Evolutionary conservation across 2,329 filamentous ascomycete species (phyloP), one percentile per base, ranked within the genome.

Genomic region (Taxawa tesnikishii): DNA sequence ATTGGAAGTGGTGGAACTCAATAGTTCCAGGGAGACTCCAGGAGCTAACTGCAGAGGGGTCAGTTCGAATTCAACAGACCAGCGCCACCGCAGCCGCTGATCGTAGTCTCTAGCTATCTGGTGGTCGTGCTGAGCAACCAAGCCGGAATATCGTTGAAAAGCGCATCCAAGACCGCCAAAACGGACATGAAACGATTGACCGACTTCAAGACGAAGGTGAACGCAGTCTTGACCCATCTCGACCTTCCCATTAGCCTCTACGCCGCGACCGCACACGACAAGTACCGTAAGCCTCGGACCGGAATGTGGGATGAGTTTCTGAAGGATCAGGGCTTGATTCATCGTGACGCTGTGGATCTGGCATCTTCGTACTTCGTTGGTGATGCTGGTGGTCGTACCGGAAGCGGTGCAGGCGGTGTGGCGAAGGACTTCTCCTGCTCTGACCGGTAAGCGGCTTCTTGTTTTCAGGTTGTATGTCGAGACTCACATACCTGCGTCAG

Each of bases 1-100:
- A 96, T 51, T 98, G 90, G 90, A 84, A 83, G 54, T 98, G 90
- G 90, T 96, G 85, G 84, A 63, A 92, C 52, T 45, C 58, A 10
- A 66, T 59, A 12, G 81, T 96, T 1, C 83, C 84, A 1, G 57
- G 55, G 0, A 72, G 62, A 32, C 54, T 98, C 12, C 72, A 68
- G 42, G 62, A 75, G 37, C 63, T 96, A 2, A 70, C 83, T 47
- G 62, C 73, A 8, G 71, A 90, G 43, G 83, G 76, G 70, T 82
- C 58, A 29, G 31, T 11, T 11, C 5, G 4, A 26, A 5, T 11
- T 11, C 4, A 5, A 25, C 4, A 12, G 19, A 24, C 6, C 5
- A 18, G 6, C 17, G 6, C 26, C 16, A 21, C 13, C 9, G 6
- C 9, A 16, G 9, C 4, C 21, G 19, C 11, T 23, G 19, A 23